A percentile compares a stretch with the other conserved stretches of the same genome.
Conservation (phyloP, 108 stramenopile species). For the Cyclostephanos invisitatus region DNA sequence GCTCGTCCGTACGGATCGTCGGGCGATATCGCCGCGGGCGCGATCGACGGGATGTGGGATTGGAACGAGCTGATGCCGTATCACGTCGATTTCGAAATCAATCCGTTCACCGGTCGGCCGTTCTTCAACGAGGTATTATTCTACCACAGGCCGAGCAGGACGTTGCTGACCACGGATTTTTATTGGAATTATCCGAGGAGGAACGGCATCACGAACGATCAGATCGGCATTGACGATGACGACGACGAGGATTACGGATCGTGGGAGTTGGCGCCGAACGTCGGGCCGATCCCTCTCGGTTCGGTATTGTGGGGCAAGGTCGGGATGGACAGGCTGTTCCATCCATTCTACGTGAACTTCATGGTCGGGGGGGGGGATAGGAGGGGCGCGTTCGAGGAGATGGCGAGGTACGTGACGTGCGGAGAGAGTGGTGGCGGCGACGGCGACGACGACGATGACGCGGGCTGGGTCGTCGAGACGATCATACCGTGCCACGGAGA, state of each 20-base stretch:
- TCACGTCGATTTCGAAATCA: constrained; percentile 75
- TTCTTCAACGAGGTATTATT: constrained; percentile 90
- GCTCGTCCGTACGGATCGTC: constrained; percentile 45
- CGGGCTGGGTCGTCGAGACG: constrained; percentile 74
- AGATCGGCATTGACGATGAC: constrained; percentile 19
- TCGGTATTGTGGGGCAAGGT: constrained; percentile 64
- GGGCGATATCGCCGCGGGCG: background rate
- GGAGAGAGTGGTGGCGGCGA: constrained; percentile 4
- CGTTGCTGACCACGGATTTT: constrained; percentile 76
- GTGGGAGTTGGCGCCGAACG: constrained; percentile 77
- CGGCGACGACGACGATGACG: background rate
- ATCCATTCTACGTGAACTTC: constrained; percentile 81
- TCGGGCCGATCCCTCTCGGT: constrained; percentile 68
- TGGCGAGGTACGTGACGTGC: constrained; percentile 44
- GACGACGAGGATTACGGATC: constrained; percentile 50
- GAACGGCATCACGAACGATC: constrained; percentile 71
- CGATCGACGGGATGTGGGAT: constrained; percentile 54
- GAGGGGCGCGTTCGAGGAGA: constrained; percentile 39
- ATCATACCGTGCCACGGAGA: constrained; percentile 86
- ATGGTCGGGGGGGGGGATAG: constrained; percentile 64
- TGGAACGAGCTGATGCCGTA: constrained; percentile 62
- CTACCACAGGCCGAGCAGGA: constrained; percentile 68
- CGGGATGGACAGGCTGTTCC: constrained; percentile 83
- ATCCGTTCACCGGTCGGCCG: constrained; percentile 79
- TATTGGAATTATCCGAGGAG: constrained; percentile 87